Base-by-base conservation (phyloP, 2,329 filamentous ascomycete species). In the Scleromitrula shiraiana region DNA sequence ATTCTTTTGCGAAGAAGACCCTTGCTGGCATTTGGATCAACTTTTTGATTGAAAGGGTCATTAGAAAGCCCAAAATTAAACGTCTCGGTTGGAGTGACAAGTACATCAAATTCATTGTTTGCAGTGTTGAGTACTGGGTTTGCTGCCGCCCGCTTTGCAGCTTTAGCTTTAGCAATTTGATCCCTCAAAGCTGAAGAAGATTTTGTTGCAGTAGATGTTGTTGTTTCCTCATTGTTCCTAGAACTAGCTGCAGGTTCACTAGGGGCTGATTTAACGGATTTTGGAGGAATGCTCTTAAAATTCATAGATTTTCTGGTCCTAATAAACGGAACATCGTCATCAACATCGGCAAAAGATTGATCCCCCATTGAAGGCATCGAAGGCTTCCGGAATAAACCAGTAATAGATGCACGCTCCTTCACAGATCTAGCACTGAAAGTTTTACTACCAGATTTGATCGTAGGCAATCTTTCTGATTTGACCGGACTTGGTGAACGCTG, bases 141-240 rank as follows among this genome's bases (percentile, higher is more conserved):
- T 27, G 66, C 62, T 30, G 59, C 60, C 9, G 77, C 81, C 53
- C 80, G 77, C 49, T 80, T 84, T 2, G 88, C 86, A 2, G 89
- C 89, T 62, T 91, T 95, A 1, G 93, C 91, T 59, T 90, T 91
- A 30, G 90, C 88, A 53, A 97, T 96, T 46, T 93, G 90, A 43
- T 96, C 88, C 27, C 93, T 80, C 12, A 98, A 69, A 0, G 89
- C 83, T 14, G 77, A 72, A 0, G 91, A 96, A 0, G 89, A 89
- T 58, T 86, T 93, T 5, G 70, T 67, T 1, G 65, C 65, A 50
- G 70, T 76, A n/a, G n/a, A n/a, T n/a, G n/a, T n/a, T n/a, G n/a
- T n/a, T 29, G 66, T 63, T 37, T 67, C 67, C 49, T 70, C 67
- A 19, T 58, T 61, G n/a, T 37, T 43, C 4, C 57, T 55, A 29